phyloP scores from a whole-genome alignment of 805 yeast genomes.

The Schizosaccharomyces pombe region DNA sequence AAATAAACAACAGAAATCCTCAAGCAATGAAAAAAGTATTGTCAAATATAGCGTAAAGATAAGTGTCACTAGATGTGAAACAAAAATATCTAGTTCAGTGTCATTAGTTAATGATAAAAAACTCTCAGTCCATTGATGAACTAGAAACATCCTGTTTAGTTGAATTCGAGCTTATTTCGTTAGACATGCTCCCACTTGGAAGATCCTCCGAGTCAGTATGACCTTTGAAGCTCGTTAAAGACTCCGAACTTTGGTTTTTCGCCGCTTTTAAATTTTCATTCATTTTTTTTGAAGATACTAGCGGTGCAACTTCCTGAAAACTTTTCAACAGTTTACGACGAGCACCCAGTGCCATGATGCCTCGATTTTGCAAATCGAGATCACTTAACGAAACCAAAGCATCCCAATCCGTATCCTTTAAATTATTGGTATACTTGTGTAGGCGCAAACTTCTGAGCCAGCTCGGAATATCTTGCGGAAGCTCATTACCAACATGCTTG shows the following conservation, averaged over 20 bases:
- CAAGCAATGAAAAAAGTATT: too few relatives aligned
- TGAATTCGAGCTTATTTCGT: too few relatives aligned
- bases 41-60: too few relatives aligned
- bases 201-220: too few relatives aligned
- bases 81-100: too few relatives aligned
- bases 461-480: constrained; percentile 55
- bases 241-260: not conserved
- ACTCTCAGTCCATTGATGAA: too few relatives aligned
- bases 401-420: constrained; percentile 55
- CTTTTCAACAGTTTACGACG: constrained; percentile 81
- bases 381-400: constrained; percentile 53
- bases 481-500: constrained; percentile 14
- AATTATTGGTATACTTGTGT: constrained; percentile 78
- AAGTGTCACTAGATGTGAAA: too few relatives aligned
- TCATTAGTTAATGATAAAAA: too few relatives aligned
- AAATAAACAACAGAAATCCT: too few relatives aligned
- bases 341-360: constrained; percentile 90
- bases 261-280: not conserved
- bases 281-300: not conserved
- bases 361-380: constrained; percentile 43
- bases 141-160: too few relatives aligned
- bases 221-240: too few relatives aligned
- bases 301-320: constrained; percentile 39
- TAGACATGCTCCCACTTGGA: too few relatives aligned
- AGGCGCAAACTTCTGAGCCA: constrained; percentile 79